Percentiles rank a stretch among this genome's conserved stretches.
Evolutionary conservation across 1,139 yeast genomes (phyloP).

Genomic region (Geotrichum europaeum): DNA sequence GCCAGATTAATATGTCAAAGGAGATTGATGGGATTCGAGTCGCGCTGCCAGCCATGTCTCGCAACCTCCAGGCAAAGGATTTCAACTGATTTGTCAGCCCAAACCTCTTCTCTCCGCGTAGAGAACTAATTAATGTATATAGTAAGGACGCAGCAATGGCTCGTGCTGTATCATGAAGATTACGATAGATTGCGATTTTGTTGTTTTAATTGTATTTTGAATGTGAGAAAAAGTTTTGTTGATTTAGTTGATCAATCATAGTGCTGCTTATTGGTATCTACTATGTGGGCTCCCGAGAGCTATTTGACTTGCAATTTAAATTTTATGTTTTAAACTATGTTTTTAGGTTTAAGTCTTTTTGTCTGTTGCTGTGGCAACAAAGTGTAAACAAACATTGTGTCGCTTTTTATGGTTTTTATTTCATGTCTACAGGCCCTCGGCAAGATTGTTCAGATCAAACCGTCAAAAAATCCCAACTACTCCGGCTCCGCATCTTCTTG

Average conservation of each 20-base stretch:
- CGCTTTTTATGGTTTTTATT: not conserved
- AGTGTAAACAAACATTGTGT: not conserved
- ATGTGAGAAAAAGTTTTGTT: not conserved
- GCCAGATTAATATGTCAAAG: slow-evolving; percentile 85
- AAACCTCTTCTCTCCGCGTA: not conserved
- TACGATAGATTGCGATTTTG: not conserved
- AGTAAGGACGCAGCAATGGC: not conserved
- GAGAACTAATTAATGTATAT: not conserved
- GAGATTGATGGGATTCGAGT: slow-evolving; percentile 89
- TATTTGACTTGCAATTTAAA: not conserved
- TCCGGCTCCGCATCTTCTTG: not conserved
- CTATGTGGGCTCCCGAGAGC: not conserved
- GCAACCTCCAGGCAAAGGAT: slow-evolving; percentile 79
- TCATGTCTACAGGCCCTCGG: not conserved
- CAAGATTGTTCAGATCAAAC: not conserved
- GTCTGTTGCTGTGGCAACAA: slow-evolving; percentile 1
- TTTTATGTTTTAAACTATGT: not conserved
- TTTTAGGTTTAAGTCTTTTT: not conserved
- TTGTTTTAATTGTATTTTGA: not conserved
- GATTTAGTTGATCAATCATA: not conserved
- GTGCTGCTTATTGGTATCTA: not conserved
- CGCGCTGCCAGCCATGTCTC: slow-evolving; percentile 94
- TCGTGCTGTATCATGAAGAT: not conserved
- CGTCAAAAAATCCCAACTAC: not conserved
- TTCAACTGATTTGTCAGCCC: slow-evolving; percentile 42